These are phyloP conservation scores for Xerocomellus amylosporus DNA, from an alignment of 768 basidiomycete genomes.

Conservation along the genomic window DNA sequence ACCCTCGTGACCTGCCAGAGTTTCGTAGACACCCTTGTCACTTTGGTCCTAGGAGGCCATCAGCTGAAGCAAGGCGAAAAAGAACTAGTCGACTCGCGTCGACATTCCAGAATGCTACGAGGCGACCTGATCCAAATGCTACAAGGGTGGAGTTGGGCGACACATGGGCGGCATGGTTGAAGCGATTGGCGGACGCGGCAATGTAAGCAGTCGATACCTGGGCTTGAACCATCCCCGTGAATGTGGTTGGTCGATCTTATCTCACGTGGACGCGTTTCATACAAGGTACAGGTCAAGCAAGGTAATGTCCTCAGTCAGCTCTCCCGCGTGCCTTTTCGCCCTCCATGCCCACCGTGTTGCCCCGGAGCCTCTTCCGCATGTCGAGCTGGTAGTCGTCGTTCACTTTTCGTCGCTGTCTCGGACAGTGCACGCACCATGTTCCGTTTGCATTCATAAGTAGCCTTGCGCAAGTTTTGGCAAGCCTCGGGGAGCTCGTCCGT, in stretches of 20 bases:
- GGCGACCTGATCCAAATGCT: conserved; percentile 56
- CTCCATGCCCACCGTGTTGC: conserved; percentile 60
- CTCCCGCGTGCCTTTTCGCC: conserved; percentile 12
- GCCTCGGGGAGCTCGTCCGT: conserved; percentile 73
- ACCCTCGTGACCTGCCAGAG: conserved; percentile 73
- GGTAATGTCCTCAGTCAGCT: conserved; percentile 18
- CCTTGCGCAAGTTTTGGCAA: conserved; percentile 75
- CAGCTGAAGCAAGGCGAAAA: neutral
- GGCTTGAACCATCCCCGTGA: conserved; percentile 9
- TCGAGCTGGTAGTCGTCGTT: conserved; percentile 50
- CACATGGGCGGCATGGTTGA: conserved; percentile 38
- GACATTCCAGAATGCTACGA: conserved; percentile 59
- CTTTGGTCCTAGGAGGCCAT: conserved; percentile 39
- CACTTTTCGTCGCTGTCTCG: neutral
- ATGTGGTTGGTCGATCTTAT: conserved; percentile 10
- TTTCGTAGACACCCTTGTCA: conserved; percentile 59
- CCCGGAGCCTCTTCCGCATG: conserved; percentile 81
- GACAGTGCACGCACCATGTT: conserved; percentile 61
- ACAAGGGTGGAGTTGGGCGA: conserved; percentile 37
- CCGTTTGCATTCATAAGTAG: conserved; percentile 88
- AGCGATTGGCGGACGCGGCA: conserved; percentile 48
- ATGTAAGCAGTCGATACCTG: conserved; percentile 38
- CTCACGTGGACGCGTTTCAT: conserved; percentile 12
- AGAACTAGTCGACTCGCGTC: conserved; percentile 36
- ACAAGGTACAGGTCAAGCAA: no score